These are phyloP conservation scores for Oryza officinalis DNA, from an alignment of 176 grass and related monocot species.

Conservation along the genomic window DNA sequence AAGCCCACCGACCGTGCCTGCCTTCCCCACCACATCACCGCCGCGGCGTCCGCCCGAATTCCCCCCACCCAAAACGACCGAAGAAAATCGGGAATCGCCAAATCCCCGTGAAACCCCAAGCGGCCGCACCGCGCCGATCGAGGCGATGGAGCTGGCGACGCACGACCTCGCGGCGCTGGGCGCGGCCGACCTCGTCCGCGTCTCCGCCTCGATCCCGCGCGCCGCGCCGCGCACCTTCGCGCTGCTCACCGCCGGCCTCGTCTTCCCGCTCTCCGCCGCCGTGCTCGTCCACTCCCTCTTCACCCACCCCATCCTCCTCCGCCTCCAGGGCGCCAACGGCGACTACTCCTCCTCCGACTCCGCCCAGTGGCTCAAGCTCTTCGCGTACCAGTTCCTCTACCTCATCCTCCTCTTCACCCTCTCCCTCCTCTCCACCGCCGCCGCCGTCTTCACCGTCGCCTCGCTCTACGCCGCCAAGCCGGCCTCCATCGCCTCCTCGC, in stretches of 20 bases:
- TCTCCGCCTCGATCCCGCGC: conserved; percentile 69
- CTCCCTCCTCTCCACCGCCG: conserved; percentile 93
- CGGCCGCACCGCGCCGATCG: not conserved
- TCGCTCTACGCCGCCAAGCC: conserved; percentile 92
- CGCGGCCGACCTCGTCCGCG: conserved; percentile 60
- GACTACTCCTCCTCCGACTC: conserved; percentile 10
- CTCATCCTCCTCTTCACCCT: conserved; percentile 92
- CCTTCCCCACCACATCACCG: no score
- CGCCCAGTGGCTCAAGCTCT: conserved; percentile 54
- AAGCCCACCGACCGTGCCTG: not conserved
- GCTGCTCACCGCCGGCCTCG: conserved; percentile 70
- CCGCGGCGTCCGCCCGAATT: no score
- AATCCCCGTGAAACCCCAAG: not conserved
- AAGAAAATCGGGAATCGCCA: not conserved
- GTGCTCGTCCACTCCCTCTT: conserved; percentile 93
- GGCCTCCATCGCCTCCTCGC: conserved; percentile 61
- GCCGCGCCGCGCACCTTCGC: conserved; percentile 78
- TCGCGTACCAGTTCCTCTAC: conserved; percentile 84
- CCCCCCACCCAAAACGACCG: not conserved
- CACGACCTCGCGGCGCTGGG: conserved; percentile 62
- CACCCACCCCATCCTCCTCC: conserved; percentile 81
- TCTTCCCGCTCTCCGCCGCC: conserved; percentile 91
- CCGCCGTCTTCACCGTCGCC: conserved; percentile 90
- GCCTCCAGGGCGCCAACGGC: conserved; percentile 28
- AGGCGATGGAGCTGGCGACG: conserved; percentile 53